Percentiles rank a stretch among this genome's conserved stretches.
These are phyloP conservation scores for Russula earlei DNA, from an alignment of 768 basidiomycete species.

Conservation along the genomic window DNA sequence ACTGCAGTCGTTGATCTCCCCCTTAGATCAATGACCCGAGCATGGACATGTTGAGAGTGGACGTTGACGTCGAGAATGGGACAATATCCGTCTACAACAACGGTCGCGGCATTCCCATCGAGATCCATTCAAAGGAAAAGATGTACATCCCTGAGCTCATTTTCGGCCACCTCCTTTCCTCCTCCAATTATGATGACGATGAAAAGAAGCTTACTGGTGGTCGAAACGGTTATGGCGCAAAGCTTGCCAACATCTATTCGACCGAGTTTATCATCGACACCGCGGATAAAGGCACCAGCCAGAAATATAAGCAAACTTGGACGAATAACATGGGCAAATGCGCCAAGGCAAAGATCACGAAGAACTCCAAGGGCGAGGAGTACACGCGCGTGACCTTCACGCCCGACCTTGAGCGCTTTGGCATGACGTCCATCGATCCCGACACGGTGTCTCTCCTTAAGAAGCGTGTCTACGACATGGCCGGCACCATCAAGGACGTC, in stretches of 20 bases:
- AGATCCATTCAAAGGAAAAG: slow-evolving; percentile 87
- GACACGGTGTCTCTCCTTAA: slow-evolving; percentile 83
- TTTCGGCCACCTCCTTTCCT: slow-evolving; percentile 89
- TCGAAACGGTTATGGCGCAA: slow-evolving; percentile 97
- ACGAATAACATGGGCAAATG: slow-evolving; percentile 86
- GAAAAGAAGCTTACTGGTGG: slow-evolving; percentile 99
- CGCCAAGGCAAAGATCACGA: slow-evolving; percentile 87
- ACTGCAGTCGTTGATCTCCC: not conserved
- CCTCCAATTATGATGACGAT: slow-evolving; percentile 96
- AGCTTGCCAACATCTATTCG: slow-evolving; percentile 97
- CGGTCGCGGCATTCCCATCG: slow-evolving; percentile 92
- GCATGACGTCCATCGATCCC: slow-evolving; percentile 84
- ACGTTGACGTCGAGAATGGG: slow-evolving; percentile 72
- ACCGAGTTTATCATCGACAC: slow-evolving; percentile 94
- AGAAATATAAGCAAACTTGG: slow-evolving; percentile 96
- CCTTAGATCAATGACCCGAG: slow-evolving; percentile 77
- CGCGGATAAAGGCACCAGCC: slow-evolving; percentile 71
- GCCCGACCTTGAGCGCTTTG: slow-evolving; percentile 87
- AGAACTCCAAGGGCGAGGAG: slow-evolving; percentile 79
- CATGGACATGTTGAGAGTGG: slow-evolving; percentile 90
- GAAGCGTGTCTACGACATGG: slow-evolving; percentile 95
- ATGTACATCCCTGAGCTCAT: slow-evolving; percentile 96
- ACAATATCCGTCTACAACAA: slow-evolving; percentile 93
- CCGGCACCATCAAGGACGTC: slow-evolving; percentile 87
- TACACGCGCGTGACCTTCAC: slow-evolving; percentile 89